Percentiles rank a stretch among this genome's conserved stretches.
Conservation (phyloP, 768 basidiomycete genomes). For the Baorangia bicolor region DNA sequence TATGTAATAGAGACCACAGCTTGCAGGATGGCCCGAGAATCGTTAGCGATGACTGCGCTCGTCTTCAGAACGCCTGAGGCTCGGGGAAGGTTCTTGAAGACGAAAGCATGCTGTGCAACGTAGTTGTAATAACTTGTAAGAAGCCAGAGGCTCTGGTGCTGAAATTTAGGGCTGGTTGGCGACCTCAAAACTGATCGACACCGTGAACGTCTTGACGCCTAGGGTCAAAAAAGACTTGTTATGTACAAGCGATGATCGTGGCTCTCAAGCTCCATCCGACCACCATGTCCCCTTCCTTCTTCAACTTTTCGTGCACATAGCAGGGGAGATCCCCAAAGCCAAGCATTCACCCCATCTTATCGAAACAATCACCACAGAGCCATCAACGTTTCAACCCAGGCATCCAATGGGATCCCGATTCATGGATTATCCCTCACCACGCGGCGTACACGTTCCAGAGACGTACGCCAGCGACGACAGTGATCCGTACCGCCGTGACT, state of each 20-base stretch:
- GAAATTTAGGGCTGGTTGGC: too few relatives aligned
- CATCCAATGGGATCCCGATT: conserved; percentile 23
- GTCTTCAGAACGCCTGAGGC: too few relatives aligned
- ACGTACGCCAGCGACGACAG: conserved; percentile 2
- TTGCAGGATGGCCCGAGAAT: too few relatives aligned
- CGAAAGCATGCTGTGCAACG: too few relatives aligned
- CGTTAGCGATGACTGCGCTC: too few relatives aligned
- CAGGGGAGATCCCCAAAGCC: background rate
- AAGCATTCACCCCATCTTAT: background rate
- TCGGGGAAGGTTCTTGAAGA: too few relatives aligned
- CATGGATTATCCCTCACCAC: conserved; percentile 24
- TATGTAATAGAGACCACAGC: too few relatives aligned
- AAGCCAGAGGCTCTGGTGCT: too few relatives aligned
- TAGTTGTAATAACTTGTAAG: too few relatives aligned
- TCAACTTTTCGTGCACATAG: background rate
- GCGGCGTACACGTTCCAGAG: conserved; percentile 24
- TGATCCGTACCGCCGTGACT: conserved; percentile 7
- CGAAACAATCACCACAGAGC: background rate
- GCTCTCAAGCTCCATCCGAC: background rate
- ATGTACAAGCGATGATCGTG: background rate
- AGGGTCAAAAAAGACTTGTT: too few relatives aligned
- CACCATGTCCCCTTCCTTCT: background rate
- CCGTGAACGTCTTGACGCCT: too few relatives aligned
- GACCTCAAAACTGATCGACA: too few relatives aligned
- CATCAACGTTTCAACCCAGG: background rate